Evolutionary conservation across 148 eudicot species (phyloP).

Genomic region (Rhododendron mucronatum): DNA sequence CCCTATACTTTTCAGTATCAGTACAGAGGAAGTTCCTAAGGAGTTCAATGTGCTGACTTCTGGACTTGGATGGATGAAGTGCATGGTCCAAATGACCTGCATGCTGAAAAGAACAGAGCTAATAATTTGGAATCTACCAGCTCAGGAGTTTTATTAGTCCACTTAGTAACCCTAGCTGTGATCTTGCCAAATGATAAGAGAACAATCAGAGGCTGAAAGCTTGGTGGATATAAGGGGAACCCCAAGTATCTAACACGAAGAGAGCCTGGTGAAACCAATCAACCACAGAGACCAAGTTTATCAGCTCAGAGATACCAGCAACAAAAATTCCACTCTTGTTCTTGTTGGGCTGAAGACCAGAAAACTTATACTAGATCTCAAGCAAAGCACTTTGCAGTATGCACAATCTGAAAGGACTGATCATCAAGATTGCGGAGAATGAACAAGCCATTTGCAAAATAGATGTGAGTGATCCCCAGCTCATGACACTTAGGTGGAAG

Average conservation of each 20-base stretch:
- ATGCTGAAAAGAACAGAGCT: background rate
- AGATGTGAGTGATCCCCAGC: background rate
- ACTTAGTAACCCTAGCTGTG: background rate
- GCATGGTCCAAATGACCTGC: background rate
- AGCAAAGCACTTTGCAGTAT: background rate
- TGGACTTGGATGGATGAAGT: background rate
- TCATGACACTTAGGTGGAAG: background rate
- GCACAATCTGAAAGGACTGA: background rate
- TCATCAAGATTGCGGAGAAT: background rate
- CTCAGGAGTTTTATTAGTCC: background rate
- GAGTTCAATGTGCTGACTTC: background rate
- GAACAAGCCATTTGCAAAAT: background rate
- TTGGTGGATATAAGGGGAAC: background rate
- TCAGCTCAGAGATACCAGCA: background rate
- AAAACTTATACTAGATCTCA: background rate
- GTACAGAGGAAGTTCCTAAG: background rate
- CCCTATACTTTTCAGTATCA: background rate
- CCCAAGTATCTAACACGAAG: background rate
- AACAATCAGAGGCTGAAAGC: background rate
- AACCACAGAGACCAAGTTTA: background rate
- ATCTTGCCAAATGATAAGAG: background rate
- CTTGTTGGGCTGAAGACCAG: background rate
- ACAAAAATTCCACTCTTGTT: background rate
- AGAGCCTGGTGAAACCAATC: background rate
- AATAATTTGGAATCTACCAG: background rate